Conservation (phyloP, 495 filamentous ascomycete species). For the Aeminium ludgeri region DNA sequence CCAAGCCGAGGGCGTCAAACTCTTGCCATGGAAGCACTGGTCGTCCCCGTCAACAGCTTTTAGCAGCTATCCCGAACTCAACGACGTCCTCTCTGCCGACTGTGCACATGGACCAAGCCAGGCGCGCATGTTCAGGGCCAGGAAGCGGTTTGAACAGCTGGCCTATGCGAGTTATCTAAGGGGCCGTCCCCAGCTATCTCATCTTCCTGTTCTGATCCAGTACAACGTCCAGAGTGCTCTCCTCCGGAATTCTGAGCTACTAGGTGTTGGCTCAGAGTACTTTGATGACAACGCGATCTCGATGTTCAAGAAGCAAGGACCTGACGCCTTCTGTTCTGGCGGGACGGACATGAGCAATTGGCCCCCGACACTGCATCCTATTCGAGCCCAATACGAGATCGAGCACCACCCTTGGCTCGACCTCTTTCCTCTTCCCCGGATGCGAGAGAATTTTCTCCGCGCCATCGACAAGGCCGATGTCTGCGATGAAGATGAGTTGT, state of each 20-base stretch:
- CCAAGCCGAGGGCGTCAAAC: no score
- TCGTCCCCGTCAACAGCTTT: no score
- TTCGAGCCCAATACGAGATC: background rate
- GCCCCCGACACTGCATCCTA: constrained; percentile 29
- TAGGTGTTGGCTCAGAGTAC: background rate
- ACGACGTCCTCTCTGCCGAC: no score
- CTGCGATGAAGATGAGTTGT: background rate
- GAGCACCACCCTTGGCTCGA: constrained; percentile 1
- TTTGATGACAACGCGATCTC: no score
- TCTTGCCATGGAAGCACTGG: no score
- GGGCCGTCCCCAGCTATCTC: constrained; percentile 7
- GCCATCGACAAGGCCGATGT: background rate
- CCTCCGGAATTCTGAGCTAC: background rate
- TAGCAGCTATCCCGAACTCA: no score
- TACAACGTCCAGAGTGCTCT: constrained; percentile 30
- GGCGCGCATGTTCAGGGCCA: no score
- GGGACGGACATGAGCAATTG: constrained; percentile 9
- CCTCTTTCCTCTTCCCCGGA: background rate
- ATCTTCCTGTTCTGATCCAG: constrained; percentile 27
- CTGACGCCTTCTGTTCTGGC: no score
- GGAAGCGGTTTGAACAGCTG: no score
- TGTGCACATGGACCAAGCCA: no score
- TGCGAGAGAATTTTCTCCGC: background rate
- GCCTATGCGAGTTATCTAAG: background rate
- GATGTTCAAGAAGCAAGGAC: no score